Evolutionary conservation across 2,329 filamentous ascomycete genomes (phyloP), one percentile per base, ranked within the genome.

Genomic region (Aspergillus pseudoterreus): DNA sequence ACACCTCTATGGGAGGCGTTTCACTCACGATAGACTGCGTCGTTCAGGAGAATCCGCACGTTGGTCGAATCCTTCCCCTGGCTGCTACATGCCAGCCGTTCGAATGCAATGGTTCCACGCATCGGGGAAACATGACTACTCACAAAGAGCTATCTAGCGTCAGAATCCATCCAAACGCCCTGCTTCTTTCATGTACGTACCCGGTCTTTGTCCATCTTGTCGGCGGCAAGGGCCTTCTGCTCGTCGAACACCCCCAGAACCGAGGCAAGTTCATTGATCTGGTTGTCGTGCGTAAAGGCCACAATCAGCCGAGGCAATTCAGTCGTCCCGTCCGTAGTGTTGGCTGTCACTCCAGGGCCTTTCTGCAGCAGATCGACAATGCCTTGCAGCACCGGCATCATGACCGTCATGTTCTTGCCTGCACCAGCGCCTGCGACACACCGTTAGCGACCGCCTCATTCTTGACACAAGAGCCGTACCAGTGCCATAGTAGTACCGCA

Each of bases 401-500:
- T 56, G 46, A 58, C 54, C 6, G 56, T 58, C 54, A 58, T 58
- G 41, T 58, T 58, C 30, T 57, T 57, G 22, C 52, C 52, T 12
- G 50, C 56, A 33, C 57, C 47, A 24, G 58, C 38, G 17, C 53
- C 53, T 57, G 45, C 82, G 72, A 84, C 78, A 51, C 77, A 79
- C 33, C 75, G n/a, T 43, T n/a, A 38, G 10, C 9, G 3, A 22
- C 17, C 15, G 11, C 3, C 10, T 15, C 21, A 17, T 17, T n/a
- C 24, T 10, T 6, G 6, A 2, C 1, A 5, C 15, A 43, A 14
- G 12, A 32, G 3, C 43, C 43, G 6, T 35, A 80, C 85, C 84
- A 1, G 78, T 74, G 10, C 82, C 82, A 60, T 87, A 86, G 69
- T 82, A 87, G 67, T 88, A 88, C 27, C 83, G 79, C 36, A 88